A percentile compares a stretch with the other conserved stretches of the same genome.
Evolutionary conservation across 163 green algal genomes (phyloP).

Genomic region (Coccomyxa subellipsoidea): DNA sequence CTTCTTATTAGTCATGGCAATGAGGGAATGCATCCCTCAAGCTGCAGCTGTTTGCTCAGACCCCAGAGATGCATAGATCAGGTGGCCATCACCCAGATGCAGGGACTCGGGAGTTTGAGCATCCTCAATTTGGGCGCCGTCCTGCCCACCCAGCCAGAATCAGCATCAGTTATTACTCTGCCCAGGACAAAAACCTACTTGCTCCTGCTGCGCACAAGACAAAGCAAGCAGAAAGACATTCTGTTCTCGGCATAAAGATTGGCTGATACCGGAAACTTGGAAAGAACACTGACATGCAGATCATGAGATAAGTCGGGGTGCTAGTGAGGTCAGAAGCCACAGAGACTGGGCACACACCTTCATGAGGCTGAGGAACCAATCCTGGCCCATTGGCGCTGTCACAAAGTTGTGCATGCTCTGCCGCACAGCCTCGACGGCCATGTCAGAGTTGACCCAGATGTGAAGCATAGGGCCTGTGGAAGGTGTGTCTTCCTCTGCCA

Average conservation of each 20-base stretch:
- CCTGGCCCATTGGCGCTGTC: background rate
- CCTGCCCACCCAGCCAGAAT: background rate
- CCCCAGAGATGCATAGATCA: background rate
- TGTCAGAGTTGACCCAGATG: conserved; percentile 8
- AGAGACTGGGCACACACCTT: too few relatives aligned
- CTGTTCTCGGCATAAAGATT: too few relatives aligned
- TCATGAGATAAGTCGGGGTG: too few relatives aligned
- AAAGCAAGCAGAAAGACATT: too few relatives aligned
- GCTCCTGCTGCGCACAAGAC: too few relatives aligned
- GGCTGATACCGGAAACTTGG: too few relatives aligned
- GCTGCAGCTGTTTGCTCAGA: background rate
- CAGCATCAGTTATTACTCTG: too few relatives aligned
- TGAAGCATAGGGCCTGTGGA: background rate
- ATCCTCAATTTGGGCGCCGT: background rate
- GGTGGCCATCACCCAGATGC: background rate
- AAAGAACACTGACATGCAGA: too few relatives aligned
- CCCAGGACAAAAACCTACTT: too few relatives aligned
- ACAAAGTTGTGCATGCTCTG: conserved; percentile 9
- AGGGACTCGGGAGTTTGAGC: background rate
- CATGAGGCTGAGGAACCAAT: background rate
- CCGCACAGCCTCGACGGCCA: background rate
- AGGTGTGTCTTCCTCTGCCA: background rate
- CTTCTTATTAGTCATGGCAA: too few relatives aligned
- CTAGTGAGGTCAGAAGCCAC: too few relatives aligned
- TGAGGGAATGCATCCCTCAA: too few relatives aligned